phyloP scores from a whole-genome alignment of 805 yeast genomes.

The Vanderwaltozyma yarrowii region DNA sequence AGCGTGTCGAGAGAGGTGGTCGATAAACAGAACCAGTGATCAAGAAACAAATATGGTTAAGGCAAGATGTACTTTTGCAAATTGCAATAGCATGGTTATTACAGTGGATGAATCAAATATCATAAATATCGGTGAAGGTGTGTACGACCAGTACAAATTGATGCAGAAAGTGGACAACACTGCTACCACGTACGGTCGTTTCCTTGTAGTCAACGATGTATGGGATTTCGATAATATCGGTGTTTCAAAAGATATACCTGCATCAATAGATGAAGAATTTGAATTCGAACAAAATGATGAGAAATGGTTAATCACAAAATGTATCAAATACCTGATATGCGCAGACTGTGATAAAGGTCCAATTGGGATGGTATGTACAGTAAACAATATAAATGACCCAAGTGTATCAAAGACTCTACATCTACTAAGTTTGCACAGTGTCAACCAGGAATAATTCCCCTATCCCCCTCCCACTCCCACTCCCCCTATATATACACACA shows the following conservation, averaged over 20 bases:
- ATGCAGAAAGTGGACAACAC: conserved; percentile 8
- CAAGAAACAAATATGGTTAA: conserved; percentile 6
- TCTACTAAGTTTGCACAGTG: conserved; percentile 38
- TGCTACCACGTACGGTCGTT: conserved; percentile 12
- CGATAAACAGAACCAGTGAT: too few species aligned
- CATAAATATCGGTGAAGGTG: conserved; percentile 6
- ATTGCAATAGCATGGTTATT: conserved; percentile 17
- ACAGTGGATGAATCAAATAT: conserved; percentile 5
- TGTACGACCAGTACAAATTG: conserved; percentile 13
- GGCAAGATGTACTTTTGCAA: conserved; percentile 19
- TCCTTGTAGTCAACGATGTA: conserved; percentile 42
- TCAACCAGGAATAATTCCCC: conserved; percentile 7
- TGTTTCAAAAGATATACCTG: conserved; percentile 40
- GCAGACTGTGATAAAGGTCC: conserved; percentile 77
- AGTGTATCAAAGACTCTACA: conserved; percentile 28
- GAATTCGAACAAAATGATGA: conserved; percentile 7
- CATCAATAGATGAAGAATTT: background rate
- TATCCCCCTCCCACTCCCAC: background rate
- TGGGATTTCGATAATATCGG: conserved; percentile 80
- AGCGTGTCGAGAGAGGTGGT: too few species aligned
- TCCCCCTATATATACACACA: background rate
- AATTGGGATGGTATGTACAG: conserved; percentile 50
- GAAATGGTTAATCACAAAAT: conserved; percentile 20
- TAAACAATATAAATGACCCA: conserved; percentile 11
- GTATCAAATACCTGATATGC: conserved; percentile 52